Evolutionary conservation across 495 filamentous ascomycete genomes (phyloP).

Genomic region (Tuber umbilicatum): DNA sequence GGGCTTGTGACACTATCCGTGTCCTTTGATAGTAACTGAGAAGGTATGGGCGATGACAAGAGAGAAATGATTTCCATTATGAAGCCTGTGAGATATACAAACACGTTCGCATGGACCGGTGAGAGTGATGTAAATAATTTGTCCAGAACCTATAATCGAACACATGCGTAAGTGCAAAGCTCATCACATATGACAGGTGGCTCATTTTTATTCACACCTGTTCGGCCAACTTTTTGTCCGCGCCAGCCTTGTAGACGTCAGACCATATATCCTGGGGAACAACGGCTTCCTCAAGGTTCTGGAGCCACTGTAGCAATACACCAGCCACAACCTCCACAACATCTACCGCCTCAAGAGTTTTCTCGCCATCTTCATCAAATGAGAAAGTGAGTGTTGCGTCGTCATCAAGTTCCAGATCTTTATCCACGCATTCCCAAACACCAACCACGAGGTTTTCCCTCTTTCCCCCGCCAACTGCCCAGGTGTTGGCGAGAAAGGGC

Average conservation of each 20-base stretch:
- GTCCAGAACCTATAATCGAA: slow-evolving; percentile 34
- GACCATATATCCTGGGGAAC: slow-evolving; percentile 33
- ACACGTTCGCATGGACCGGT: slow-evolving; percentile 39
- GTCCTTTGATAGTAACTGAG: slow-evolving; percentile 14
- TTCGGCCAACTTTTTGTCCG: slow-evolving; percentile 33
- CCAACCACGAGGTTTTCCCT: slow-evolving; percentile 25
- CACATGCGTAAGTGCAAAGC: slow-evolving; percentile 6
- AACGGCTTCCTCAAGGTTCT: slow-evolving; percentile 28
- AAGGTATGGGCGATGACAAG: slow-evolving; percentile 20
- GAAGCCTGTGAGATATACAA: slow-evolving; percentile 40
- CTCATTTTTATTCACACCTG: slow-evolving; percentile 25
- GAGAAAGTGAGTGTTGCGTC: slow-evolving; percentile 23
- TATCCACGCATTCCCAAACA: slow-evolving; percentile 39
- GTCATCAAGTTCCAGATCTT: slow-evolving; percentile 32
- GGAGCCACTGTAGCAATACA: slow-evolving; percentile 33
- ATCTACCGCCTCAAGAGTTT: slow-evolving; percentile 18
- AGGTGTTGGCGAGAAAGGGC: slow-evolving; percentile 35
- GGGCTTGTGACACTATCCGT: slow-evolving; percentile 20
- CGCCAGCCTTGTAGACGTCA: slow-evolving; percentile 38
- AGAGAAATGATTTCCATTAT: slow-evolving; percentile 33
- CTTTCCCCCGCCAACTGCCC: slow-evolving; percentile 30
- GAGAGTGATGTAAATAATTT: slow-evolving; percentile 32
- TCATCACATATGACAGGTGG: background rate
- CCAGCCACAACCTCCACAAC: slow-evolving; percentile 33
- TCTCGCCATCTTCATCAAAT: slow-evolving; percentile 23